Base-by-base conservation (phyloP, 2,329 filamentous ascomycete genomes). In the Hypoxylon sp. region DNA sequence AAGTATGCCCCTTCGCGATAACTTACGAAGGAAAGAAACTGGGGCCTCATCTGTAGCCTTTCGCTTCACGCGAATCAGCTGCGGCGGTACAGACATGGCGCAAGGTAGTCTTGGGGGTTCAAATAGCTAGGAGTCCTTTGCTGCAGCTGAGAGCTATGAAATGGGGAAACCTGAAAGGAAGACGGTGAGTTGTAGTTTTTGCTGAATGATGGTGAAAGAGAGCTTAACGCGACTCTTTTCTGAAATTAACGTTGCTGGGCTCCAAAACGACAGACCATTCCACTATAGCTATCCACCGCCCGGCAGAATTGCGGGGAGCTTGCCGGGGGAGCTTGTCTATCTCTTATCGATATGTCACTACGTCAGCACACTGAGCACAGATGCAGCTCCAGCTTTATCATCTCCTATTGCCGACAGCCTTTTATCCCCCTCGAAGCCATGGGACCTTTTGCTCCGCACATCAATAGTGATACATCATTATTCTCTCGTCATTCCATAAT, bases 51-150 rank as follows among this genome's bases (percentile, higher is more conserved):
- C 83, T 52, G 81, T 82, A 41, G 84, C 82, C 77, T 88, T 88
- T 71, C 86, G 85, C 80, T 88, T 88, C 68, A 88, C 83, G 59
- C 84, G 83, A 74, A 88, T 88, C 50, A 85, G 77, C 64, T 86
- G 82, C 24, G 85, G 85, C 22, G 85, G 86, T 3, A 86, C 77
- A 50, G 85, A 85, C 85, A 87, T 87, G 56, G 48, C 56, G 67
- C 26, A 37, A 17, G 17, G 10, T 15, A 37, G 41, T 37, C 6
- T 44, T 26, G 30, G 46, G 32, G 19, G 56, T 43, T 41, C 24
- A 43, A 39, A 30, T 8, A 57, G 4, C 22, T 15, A 28, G 7
- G 37, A 41, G 19, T 4, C 30, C 44, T 48, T 30, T 48, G 15
- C 5, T 46, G 15, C 4, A 17, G 6, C 4, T 47, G 7, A 13